Evolutionary conservation across 805 yeast genomes (phyloP), one percentile per base, ranked within the genome.

Genomic region (Teunomyces barrocoloradensis): DNA sequence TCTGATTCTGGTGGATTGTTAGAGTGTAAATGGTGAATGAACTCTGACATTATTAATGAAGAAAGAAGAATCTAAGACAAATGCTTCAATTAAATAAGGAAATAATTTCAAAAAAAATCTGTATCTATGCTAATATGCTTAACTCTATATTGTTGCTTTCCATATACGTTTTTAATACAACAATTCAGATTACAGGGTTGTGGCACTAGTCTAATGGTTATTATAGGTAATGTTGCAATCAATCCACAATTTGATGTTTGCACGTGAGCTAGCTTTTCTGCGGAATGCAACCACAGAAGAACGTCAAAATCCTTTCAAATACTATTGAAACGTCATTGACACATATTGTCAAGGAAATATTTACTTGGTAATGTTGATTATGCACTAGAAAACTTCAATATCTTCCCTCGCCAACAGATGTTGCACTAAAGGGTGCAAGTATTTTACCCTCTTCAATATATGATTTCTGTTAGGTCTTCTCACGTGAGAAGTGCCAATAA

Each of bases 401-500:
- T 25, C 11, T 25, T 9, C 1, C 27, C 27, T 25, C 27, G 3
- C 27, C 7, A 25, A 25, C 27, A 25, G 27, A 32, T n/a, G 12
- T 32, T 15, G 18, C 17, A 6, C 34, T 13, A 15, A 15, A n/a
- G 10, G 34, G 5, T 32, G 18, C 34, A 32, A 7, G 18, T 13
- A 32, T 32, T 32, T 25, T 36, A 17, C 13, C 18, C 4, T 18
- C 6, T 9, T 32, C 32, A 21, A 21, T 21, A 13, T 20, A n/a
- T 37, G 11, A 21, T 21, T 30, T 30, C 25, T 10, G 37, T 33
- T 36, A 15, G 36, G 47, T 33, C n/a, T 42, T 43, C 38, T 51
- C 68, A 63, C 68, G 68, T 63, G 68, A 39, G 38, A 38, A 57
- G 64, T 57, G 40, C 40, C 40, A 37, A 37, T 37, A 12, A 37